Evolutionary conservation across 306 rosid genomes (phyloP), one percentile per base, ranked within the genome.

Genomic region (Quercus aquifolioides): DNA sequence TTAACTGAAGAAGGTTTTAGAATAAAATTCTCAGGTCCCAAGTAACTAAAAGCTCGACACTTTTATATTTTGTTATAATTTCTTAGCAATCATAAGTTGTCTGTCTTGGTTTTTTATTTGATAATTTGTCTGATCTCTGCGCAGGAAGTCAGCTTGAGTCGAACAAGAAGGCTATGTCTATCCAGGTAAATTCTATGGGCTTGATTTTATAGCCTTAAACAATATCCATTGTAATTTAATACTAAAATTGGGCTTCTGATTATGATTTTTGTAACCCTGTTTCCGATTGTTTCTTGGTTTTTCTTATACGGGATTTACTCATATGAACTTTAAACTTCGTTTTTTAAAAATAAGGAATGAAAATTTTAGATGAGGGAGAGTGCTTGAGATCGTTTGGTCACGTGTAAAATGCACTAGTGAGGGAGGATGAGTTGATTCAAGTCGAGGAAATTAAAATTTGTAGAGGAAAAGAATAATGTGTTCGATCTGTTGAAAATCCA

Each of bases 141-240:
- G 23, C 84, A 87, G 88, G 89, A 68, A 87, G 91, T 75, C 91
- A 83, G 84, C 91, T 87, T 73, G 89, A 87, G 59, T 57, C 84
- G 26, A 85, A 87, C 84, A 87, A 83, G 86, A 85, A 83, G 81
- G 88, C 87, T 71, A 85, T 85, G 91, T 60, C 79, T 11, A 85
- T 87, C 58, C 91, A 82, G 85, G 87, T 85, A 69, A 76, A 4
- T 17, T 17, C 23, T 23, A 5, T 23, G 26, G 18, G 65, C 65
- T 59, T 59, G 54, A 3, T 49, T 49, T 49, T 12, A 12, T 49
- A 49, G 54, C 0, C 17, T 12, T 12, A 49, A 11, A 49, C 54
- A 12, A 49, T 13, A 11, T 59, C 1, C 6, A 10, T 23, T 59
- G 17, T 28, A 21, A 58, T 23, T 49, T 20, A 25, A 59, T 59